phyloP scores from a whole-genome alignment of 139 green algal genomes.

The Tetradesmus lagerheimii region DNA sequence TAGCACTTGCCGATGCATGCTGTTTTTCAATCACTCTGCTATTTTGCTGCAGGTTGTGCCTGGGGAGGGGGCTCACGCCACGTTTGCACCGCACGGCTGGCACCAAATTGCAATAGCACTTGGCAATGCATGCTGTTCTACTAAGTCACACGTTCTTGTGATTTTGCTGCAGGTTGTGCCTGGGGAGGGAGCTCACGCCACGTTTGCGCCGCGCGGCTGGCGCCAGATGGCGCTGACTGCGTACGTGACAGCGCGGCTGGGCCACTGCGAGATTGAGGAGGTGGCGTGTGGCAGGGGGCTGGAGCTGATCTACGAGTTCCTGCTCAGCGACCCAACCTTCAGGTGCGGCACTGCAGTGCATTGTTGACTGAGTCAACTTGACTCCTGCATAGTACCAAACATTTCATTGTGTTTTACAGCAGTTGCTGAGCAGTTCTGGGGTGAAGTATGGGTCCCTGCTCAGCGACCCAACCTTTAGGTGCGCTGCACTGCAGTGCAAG shows the following conservation, averaged over 20 bases:
- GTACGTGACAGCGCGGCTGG: slow-evolving; percentile 74
- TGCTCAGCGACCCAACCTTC: slow-evolving; percentile 73
- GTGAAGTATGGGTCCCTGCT: no score
- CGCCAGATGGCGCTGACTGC: slow-evolving; percentile 87
- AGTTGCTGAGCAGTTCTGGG: no score
- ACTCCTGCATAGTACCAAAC: no score
- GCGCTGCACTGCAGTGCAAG: no score
- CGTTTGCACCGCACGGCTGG: slow-evolving; percentile 87
- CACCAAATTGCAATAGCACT: slow-evolving; percentile 89
- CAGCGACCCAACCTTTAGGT: no score
- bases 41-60: slow-evolving; percentile 46
- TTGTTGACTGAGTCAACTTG: neutral
- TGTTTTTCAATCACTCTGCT: no score
- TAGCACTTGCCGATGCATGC: no score
- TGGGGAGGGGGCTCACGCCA: slow-evolving; percentile 88
- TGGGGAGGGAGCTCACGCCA: slow-evolving; percentile 88
- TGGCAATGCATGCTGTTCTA: no score
- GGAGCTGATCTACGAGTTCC: slow-evolving; percentile 94
- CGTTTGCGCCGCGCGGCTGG: slow-evolving; percentile 88
- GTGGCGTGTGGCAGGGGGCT: slow-evolving; percentile 90
- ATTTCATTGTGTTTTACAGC: no score
- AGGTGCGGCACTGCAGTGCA: neutral
- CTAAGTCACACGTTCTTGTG: no score
- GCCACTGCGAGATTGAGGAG: slow-evolving; percentile 90
- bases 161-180: slow-evolving; percentile 47